Evolutionary conservation across 2,329 filamentous ascomycete species (phyloP), one percentile per base, ranked within the genome.

Genomic region (Capronia coronata): DNA sequence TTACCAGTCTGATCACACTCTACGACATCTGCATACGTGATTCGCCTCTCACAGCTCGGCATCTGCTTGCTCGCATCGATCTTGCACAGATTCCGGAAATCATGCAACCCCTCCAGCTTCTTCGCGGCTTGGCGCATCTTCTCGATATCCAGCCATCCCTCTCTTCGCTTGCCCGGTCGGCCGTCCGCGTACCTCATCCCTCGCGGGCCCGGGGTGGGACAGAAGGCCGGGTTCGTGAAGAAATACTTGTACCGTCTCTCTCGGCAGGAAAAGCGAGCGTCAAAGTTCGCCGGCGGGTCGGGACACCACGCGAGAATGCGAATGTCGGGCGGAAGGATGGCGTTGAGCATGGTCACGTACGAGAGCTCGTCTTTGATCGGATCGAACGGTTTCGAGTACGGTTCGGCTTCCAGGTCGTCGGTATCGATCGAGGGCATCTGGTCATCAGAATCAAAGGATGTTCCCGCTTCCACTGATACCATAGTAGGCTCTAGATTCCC

Each of bases 61-160:
- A 95, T 87, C 68, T 94, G 87, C 73, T 97, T 97, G 61, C 77
- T 82, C 1, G 86, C 77, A 68, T 98, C 93, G 51, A 97, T 75
- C 68, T 95, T 95, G 77, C 93, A 97, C 64, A 97, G 86, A 68
- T 98, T 98, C 52, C 93, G 82, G 71, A 97, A 98, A 71, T 98
- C 93, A 68, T 97, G 87, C 44, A 82, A 68, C 4, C 93, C 93
- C 60, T 89, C 80, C 59, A 87, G 91, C 43, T 82, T 74, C 64
- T 80, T 83, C 19, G 91, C 93, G 0, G 87, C 93, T 61, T 81
- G 70, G 14, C 81, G 78, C 93, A 98, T 98, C 29, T 84, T 84
- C 0, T 81, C 82, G 48, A 97, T 86, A 68, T 97, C 84, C 5
- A 98, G 78, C 81, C 85, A 93, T 27, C 89, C 90, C 57, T 83